Base-by-base conservation (phyloP, 345 rosid species). In the Odontarrhena argentea region DNA sequence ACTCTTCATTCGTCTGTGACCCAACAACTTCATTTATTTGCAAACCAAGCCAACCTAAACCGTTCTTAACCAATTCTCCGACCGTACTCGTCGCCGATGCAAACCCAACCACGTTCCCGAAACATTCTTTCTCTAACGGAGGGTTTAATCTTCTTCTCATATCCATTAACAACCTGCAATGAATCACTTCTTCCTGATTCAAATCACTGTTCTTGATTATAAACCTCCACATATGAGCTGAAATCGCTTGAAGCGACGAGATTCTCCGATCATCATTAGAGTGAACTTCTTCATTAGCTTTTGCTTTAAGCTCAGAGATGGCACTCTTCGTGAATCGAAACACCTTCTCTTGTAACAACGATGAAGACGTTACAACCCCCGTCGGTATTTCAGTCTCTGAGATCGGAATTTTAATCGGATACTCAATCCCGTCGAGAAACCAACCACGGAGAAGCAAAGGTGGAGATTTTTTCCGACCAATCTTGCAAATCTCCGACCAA, bases 401-500 rank as follows among this genome's bases (percentile, higher is more conserved):
- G 7, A 51, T 30, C 47, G 86, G 83, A 12, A 78, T 1, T 15
- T 44, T 58, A 69, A 80, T 59, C 1, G 84, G 73, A 13, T n/a
- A 42, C 11, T 46, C 46, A 0, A 55, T 30, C 1, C 40, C 67
- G 18, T 46, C 40, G 15, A 60, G 69, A 68, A 74, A 79, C 76
- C 71, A 71, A 0, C 70, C 46, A 26, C 74, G 55, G 34, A 79
- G 43, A 35, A 67, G 18, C 35, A 75, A 71, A 54, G 53, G 53
- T 9, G 54, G 12, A 0, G n/a, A 18, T 2, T 8, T 25, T 42
- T 6, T 62, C 66, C 9, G 74, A 3, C 36, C 36, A 5, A 5
- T 32, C 7, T 4, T 4, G 36, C 73, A 78, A 56, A 79, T 79
- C 42, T 75, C 61, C 34, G 82, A 71, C 82, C 82, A 79, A 41